Base-by-base conservation (phyloP, 192 early-diverging fungal genomes). In the Glomus cerebriforme region DNA sequence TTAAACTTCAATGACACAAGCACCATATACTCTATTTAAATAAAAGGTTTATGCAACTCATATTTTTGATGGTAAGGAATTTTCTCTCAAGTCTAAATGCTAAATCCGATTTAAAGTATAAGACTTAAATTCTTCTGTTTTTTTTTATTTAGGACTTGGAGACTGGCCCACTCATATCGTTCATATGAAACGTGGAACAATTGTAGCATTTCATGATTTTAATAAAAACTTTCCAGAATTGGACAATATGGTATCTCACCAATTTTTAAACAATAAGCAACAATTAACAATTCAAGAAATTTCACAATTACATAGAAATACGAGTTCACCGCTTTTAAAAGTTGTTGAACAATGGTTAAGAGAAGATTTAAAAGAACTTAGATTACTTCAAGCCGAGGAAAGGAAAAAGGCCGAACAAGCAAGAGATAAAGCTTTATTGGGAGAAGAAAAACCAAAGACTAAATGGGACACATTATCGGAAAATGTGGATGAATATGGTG, bases 131-230 rank as follows among this genome's bases (percentile, higher is more conserved):
- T 13, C 22, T 2, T 26, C n/a, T n/a, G n/a, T 47, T 10, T 29
- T 26, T 47, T 29, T 10, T 6, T 27, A 35, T 37, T 54, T 34
- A 82, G 78, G 79, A 47, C 39, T 86, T 1, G 89, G 90, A 69
- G 86, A 87, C 12, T 95, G 92, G 91, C 90, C 91, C 4, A 90
- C 91, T 31, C 93, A 95, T 73, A 83, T 95, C 7, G 88, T 88
- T 59, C 92, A 93, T 82, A 91, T 94, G 15, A 72, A 80, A 7
- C 85, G 91, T 45, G 92, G 92, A 8, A 70, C 73, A 2, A 82
- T 89, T 17, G 74, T 86, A n/a, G 77, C 84, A 10, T 68, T 90
- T 24, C 37, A 89, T 32, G 77, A 83, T 79, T 73, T 91, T 17
- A 39, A 82, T 3, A 77, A 69, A 2, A 73, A 85, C 7, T 91